Evolutionary conservation across 495 filamentous ascomycete genomes (phyloP).

Genomic region (Pyrenula massariospora): DNA sequence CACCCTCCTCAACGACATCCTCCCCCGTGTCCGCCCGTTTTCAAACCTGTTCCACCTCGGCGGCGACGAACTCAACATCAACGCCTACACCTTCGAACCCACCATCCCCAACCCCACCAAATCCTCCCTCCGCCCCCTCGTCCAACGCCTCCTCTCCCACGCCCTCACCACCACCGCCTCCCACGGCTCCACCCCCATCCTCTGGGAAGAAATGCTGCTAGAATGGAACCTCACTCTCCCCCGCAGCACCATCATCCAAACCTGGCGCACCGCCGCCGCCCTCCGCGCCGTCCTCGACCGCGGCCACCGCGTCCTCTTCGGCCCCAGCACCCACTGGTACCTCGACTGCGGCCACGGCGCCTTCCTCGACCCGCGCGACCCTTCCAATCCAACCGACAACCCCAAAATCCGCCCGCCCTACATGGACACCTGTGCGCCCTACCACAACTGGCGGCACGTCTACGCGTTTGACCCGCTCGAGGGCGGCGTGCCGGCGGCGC

Average conservation of each 20-base stretch:
- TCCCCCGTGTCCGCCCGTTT: conserved; percentile 58
- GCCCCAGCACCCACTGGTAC: conserved; percentile 70
- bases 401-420: conserved; percentile 39
- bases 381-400: conserved; percentile 23
- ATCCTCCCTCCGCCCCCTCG: conserved; percentile 49
- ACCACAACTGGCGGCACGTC: conserved; percentile 65
- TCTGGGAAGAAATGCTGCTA: conserved; percentile 75
- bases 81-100: conserved; percentile 61
- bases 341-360: conserved; percentile 71
- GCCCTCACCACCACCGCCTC: conserved; percentile 46
- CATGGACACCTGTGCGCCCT: conserved; percentile 62
- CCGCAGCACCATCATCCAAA: conserved; percentile 54
- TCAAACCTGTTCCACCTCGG: conserved; percentile 69
- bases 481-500: conserved; percentile 41
- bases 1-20: conserved; percentile 54
- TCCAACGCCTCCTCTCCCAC: conserved; percentile 59
- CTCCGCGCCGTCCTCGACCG: conserved; percentile 39
- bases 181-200: conserved; percentile 46
- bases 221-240: conserved; percentile 59
- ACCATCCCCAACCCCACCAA: conserved; percentile 48
- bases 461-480: conserved; percentile 62
- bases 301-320: conserved; percentile 57
- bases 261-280: conserved; percentile 51
- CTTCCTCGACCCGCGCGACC: conserved; percentile 49
- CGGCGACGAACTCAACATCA: conserved; percentile 69